A percentile compares a stretch with the other conserved stretches of the same genome.
phyloP scores from a whole-genome alignment of 768 basidiomycete species.

The Rhizopogon vinicolor region DNA sequence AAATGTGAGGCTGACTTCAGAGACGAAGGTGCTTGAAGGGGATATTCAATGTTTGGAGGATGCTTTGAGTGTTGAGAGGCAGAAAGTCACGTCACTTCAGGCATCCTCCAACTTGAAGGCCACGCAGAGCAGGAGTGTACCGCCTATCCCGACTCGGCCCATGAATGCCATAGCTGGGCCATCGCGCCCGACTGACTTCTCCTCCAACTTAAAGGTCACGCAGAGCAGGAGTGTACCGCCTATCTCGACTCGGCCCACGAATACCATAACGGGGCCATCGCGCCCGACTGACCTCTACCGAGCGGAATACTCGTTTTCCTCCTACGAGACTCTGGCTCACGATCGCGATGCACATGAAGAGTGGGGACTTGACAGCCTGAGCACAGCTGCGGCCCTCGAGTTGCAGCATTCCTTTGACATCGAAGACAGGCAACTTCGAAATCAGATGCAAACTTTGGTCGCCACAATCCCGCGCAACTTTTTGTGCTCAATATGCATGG shows the following conservation, averaged over 20 bases:
- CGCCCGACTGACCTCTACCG: background rate
- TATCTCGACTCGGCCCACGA: constrained; percentile 9
- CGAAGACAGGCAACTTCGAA: constrained; percentile 35
- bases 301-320: constrained; percentile 20
- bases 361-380: constrained; percentile 6
- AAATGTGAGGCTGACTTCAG: constrained; percentile 21
- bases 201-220: background rate
- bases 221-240: background rate
- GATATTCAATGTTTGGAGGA: constrained; percentile 16
- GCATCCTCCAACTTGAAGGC: background rate
- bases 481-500: constrained; percentile 54
- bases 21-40: constrained; percentile 21
- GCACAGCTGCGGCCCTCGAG: constrained; percentile 18
- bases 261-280: constrained; percentile 17
- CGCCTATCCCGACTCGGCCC: constrained; percentile 2
- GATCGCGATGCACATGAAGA: constrained; percentile 9
- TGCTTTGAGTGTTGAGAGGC: constrained; percentile 10
- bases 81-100: background rate
- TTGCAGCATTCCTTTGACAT: constrained; percentile 35
- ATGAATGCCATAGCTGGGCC: constrained; percentile 20
- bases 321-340: constrained; percentile 9
- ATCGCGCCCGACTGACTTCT: background rate
- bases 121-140: background rate
- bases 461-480: constrained; percentile 32
- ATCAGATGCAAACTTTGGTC: constrained; percentile 28